Base-by-base conservation (phyloP, 176 grass and related monocot genomes). In the Tillandsia fasciculata region DNA sequence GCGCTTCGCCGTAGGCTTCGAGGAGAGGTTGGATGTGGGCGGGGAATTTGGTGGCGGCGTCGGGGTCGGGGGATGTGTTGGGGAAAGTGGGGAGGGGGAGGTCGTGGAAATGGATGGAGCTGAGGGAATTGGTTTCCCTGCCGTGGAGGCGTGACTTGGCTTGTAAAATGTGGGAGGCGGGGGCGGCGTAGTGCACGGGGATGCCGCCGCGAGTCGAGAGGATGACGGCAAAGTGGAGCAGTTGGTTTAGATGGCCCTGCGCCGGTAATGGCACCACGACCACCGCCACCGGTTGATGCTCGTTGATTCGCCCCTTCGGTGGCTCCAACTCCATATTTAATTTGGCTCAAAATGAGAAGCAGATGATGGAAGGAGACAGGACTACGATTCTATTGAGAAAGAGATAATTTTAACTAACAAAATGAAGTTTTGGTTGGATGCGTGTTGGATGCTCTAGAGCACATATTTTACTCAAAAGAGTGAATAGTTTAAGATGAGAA, bases 201-300 rank as follows among this genome's bases (percentile, higher is more conserved):
- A 94, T 71, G 18, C 80, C 80, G 14, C 80, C 78, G 1, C 76
- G 65, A 66, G 68, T 71, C 2, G 80, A 77, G 11, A 89, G 78
- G 24, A 56, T 78, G 59, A 86, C 74, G 6, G 90, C 84, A 2
- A 94, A 65, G 69, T 89, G 83, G 20, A 89, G 73, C 13, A 89
- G 78, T 67, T 86, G 83, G 77, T 89, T 86, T 50, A 95, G 83
- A 69, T 95, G 82, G 57, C 86, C 81, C 71, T 89, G 86, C 67
- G 83, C 72, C 51, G 86, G 83, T 68, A 77, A 77, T 20, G 90
- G 86, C 52, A 95, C 81, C 50, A 87, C 75, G 0, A 87, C 86
- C 2, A 89, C 72, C 49, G 77, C 84, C 0, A 89, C 85, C 29
- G 3, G 33, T 42, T 42, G 33, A 42, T 42, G 33, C 5, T 42